Conservation (phyloP, 441 rosid species). For the Dalechampia spathulata region DNA sequence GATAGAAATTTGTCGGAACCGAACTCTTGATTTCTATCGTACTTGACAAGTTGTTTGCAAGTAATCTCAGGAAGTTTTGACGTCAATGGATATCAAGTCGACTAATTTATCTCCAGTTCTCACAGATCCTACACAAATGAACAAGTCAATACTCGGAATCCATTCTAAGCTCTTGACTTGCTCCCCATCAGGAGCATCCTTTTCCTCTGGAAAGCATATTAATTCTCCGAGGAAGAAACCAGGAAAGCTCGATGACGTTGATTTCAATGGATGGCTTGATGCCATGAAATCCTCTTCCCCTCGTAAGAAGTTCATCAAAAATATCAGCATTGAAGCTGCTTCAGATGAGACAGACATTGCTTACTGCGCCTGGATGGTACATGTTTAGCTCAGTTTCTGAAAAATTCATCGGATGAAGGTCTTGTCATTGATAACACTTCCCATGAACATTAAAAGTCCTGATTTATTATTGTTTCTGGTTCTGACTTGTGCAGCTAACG, state of each 20-base stretch:
- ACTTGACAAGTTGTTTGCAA: too few relatives aligned
- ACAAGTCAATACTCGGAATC: slow-evolving; percentile 57
- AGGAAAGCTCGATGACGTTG: slow-evolving; percentile 71
- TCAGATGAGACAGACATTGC: slow-evolving; percentile 56
- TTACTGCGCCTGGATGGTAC: slow-evolving; percentile 78
- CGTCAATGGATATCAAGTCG: slow-evolving; percentile 67
- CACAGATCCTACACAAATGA: slow-evolving; percentile 49
- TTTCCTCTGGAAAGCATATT: slow-evolving; percentile 43
- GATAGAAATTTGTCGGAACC: slow-evolving; percentile 25
- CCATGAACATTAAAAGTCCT: too few relatives aligned
- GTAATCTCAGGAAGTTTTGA: too few relatives aligned
- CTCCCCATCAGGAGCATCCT: slow-evolving; percentile 39
- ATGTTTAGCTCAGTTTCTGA: too few relatives aligned
- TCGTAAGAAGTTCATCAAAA: slow-evolving; percentile 60
- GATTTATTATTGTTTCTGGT: not conserved
- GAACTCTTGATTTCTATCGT: slow-evolving; percentile 8
- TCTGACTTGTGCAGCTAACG: slow-evolving; percentile 76
- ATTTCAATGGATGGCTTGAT: slow-evolving; percentile 81
- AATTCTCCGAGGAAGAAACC: slow-evolving; percentile 52
- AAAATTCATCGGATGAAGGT: too few relatives aligned
- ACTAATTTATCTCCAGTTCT: slow-evolving; percentile 67
- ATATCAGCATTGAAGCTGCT: slow-evolving; percentile 38
- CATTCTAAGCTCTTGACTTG: slow-evolving; percentile 44
- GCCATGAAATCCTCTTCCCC: slow-evolving; percentile 96
- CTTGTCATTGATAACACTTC: too few relatives aligned